Base-by-base conservation (phyloP, 257 asterid genomes). In the Nicotiana benthamiana region DNA sequence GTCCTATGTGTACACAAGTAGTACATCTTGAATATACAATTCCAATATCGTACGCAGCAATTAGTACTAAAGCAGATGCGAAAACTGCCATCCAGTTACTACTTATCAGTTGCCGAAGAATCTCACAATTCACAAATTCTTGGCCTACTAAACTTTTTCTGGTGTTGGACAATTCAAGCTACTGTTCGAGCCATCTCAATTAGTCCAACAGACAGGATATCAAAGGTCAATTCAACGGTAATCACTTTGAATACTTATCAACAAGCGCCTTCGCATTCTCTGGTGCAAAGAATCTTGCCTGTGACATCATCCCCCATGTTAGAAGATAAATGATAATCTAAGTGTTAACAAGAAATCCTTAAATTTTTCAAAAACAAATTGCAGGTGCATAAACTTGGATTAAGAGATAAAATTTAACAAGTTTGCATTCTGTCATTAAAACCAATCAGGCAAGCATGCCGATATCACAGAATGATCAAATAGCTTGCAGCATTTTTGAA, bases 281-380 rank as follows among this genome's bases (percentile, higher is more conserved):
- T 22, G 98, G 94, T 60, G 98, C 97, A 57, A 91, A 90, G 89
- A 93, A 94, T 32, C 97, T 91, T 59, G 97, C 98, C 98, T 94
- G 94, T 77, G 48, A 40, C 51, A 63, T 20, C 43, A 79, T 57
- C 80, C 18, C 20, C 34, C 34, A 70, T 70, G 59, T 43, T 70
- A 70, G 36, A 70, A 70, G 59, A 70, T 6, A 43, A 36, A 18
- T 43, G 53, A 22, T 68, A 46, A 72, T 40, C 60, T 18, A 74
- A 48, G n/a, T 16, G 51, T 15, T 48, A 24, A 74, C 8, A 8
- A 9, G 43, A 26, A 48, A 48, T 28, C 48, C 60, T 46, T 15
- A 24, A 28, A 6, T 20, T 20, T 40, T 20, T 70, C 34, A 43
- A 72, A 70, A 72, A 20, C 32, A 46, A 59, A 46, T 68, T 68